Conservation (phyloP, 176 grass and related monocot species). For the Musa troglodytarum region DNA sequence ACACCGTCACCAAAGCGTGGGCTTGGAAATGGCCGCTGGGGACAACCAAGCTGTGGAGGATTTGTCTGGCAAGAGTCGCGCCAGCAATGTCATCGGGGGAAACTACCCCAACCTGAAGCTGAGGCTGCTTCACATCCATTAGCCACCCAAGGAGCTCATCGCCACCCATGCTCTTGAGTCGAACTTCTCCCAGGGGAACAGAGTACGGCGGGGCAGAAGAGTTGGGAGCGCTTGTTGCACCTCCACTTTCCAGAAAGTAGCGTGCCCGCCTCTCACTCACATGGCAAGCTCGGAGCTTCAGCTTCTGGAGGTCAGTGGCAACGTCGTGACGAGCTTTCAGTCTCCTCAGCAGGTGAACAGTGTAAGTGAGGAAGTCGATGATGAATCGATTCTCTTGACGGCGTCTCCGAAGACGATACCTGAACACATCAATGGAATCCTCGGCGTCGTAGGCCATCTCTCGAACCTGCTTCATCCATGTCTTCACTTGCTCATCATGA, state of each 20-base stretch:
- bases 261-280: slow-evolving; percentile 17
- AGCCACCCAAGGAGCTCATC: not conserved
- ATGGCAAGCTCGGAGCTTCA: slow-evolving; percentile 21
- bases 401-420: not conserved
- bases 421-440: slow-evolving; percentile 23
- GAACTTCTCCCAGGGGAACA: not conserved
- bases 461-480: slow-evolving; percentile 38
- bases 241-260: not conserved
- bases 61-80: too few species aligned
- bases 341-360: not conserved
- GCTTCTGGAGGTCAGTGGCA: slow-evolving; percentile 18
- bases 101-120: too few species aligned
- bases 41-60: too few species aligned
- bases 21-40: too few species aligned
- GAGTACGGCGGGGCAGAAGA: not conserved
- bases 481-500: not conserved
- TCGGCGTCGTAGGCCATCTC: slow-evolving; percentile 31
- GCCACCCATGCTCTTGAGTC: too few species aligned
- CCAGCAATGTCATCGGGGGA: too few species aligned
- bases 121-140: too few species aligned
- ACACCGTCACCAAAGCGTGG: too few species aligned
- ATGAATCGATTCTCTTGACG: not conserved
- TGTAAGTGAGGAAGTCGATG: not conserved
- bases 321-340: not conserved
- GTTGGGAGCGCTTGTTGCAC: not conserved